These are phyloP conservation scores for Trametes elegans DNA, from an alignment of 768 basidiomycete species.

Conservation along the genomic window DNA sequence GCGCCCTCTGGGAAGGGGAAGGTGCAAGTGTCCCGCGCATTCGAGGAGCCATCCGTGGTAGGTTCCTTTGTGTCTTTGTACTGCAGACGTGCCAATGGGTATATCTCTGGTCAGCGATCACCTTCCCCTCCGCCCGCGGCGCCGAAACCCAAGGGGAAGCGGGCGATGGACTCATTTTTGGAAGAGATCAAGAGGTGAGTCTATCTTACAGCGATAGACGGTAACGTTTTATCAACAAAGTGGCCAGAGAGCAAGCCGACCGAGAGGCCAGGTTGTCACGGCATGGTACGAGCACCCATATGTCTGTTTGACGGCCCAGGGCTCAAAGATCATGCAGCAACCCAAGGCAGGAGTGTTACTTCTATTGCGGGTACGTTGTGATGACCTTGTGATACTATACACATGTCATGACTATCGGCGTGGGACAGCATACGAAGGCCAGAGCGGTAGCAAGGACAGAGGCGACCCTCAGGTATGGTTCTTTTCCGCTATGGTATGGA, in stretches of 20 bases:
- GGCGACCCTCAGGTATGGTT: constrained; percentile 78
- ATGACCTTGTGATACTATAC: background rate
- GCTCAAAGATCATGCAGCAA: constrained; percentile 27
- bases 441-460: constrained; percentile 85
- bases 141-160: constrained; percentile 86
- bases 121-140: constrained; percentile 55
- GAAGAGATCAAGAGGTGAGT: constrained; percentile 91
- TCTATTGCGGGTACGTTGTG: constrained; percentile 75
- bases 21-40: constrained; percentile 30
- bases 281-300: constrained; percentile 44
- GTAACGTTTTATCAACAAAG: background rate
- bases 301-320: background rate
- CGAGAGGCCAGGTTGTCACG: constrained; percentile 82
- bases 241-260: constrained; percentile 81
- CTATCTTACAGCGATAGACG: background rate
- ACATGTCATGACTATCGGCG: background rate
- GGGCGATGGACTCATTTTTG: constrained; percentile 94
- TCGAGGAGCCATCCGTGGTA: constrained; percentile 35
- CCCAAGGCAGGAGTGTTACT: constrained; percentile 76
- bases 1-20: constrained; percentile 33
- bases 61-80: constrained; percentile 11
- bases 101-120: constrained; percentile 34
- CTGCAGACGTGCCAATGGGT: background rate
- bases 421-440: constrained; percentile 88
- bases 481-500: background rate